Evolutionary conservation across 768 basidiomycete species (phyloP), one percentile per base, ranked within the genome.

Genomic region (Leccinellum luteum): DNA sequence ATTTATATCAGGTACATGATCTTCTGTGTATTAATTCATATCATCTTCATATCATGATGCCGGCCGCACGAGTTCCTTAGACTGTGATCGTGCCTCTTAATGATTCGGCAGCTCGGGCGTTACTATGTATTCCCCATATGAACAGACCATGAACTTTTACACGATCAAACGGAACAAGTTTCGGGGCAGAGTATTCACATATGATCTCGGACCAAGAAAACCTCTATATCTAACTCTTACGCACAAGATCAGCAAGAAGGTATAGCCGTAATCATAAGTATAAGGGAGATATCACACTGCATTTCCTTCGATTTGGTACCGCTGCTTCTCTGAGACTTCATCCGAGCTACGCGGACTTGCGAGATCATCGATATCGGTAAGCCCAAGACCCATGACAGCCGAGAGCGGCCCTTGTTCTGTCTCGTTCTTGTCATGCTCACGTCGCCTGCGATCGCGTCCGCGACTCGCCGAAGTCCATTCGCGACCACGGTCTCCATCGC

Each of bases 311-410:
- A 43, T 21, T 43, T 43, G 41, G 19, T 43, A 12, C 10, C 19
- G 51, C 38, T 17, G 25, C 44, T 69, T 70, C 51, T 62, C 64
- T 8, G 9, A 10, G 4, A 57, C 6, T 35, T 71, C 71, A 14
- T 58, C 51, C 17, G 44, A 56, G 48, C 48, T 58, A 13, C 17
- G 51, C 31, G 59, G 45, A 51, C 54, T 61, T 21, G 52, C 45
- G 0, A 60, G 1, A 9, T 65, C 66, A 51, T 71, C 68, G 13
- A 71, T 56, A 10, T 62, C 60, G 0, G 34, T 66, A 45, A 71
- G 70, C 3, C 66, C 70, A 19, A 71, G 66, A 1, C 72, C 70
- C 17, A 43, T 70, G 4, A 73, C 55, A 17, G 70, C 66, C 4
- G 70, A 63, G 13, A 72, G 62, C 7, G 52, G 60, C 19, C 60